Evolutionary conservation across 495 filamentous ascomycete species (phyloP).

Genomic region (Aspergillus conjunctus): DNA sequence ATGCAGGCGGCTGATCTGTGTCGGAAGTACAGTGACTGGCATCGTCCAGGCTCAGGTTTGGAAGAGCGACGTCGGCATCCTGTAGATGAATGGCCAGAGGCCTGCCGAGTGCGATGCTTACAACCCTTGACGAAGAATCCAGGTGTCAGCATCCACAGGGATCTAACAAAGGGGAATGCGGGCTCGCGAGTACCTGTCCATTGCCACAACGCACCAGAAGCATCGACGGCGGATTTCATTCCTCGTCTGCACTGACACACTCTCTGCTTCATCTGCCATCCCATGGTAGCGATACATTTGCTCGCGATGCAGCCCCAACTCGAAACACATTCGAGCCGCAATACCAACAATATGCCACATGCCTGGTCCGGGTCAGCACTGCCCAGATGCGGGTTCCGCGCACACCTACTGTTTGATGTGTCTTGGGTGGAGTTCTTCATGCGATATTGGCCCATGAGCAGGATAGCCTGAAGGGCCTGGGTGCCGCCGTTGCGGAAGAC

Average conservation of each 20-base stretch:
- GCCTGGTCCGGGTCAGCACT: background rate
- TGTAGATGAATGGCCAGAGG: background rate
- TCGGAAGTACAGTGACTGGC: background rate
- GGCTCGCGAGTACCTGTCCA: background rate
- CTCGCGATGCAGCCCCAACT: background rate
- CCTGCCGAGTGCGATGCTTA: background rate
- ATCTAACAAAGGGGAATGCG: background rate
- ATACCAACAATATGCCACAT: background rate
- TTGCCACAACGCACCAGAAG: background rate
- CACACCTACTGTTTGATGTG: background rate
- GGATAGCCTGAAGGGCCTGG: background rate
- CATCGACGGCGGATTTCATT: background rate
- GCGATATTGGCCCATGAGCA: background rate
- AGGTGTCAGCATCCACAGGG: background rate
- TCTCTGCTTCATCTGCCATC: background rate
- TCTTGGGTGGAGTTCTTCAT: background rate
- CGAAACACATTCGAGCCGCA: background rate
- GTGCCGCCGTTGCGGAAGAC: background rate
- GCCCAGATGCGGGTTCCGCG: background rate
- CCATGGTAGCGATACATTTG: background rate
- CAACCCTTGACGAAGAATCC: background rate
- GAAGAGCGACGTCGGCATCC: background rate
- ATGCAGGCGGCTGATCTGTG: background rate
- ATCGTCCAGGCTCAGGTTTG: background rate
- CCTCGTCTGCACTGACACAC: background rate